A percentile compares a stretch with the other conserved stretches of the same genome.
Evolutionary conservation across 1,139 yeast species (phyloP).

Genomic region (Blastobotrys capitulatus): DNA sequence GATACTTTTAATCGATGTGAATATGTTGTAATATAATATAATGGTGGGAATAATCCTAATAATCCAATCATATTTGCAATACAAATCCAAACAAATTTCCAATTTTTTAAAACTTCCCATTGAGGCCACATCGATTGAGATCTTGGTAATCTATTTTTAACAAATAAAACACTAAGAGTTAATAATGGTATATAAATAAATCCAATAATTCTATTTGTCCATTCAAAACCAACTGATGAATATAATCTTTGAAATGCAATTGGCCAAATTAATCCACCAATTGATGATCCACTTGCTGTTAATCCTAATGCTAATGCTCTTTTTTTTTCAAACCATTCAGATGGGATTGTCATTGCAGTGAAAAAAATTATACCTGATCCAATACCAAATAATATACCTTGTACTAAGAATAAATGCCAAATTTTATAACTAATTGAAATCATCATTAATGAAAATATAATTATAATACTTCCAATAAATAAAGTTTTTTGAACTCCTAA

Average conservation of each 20-base stretch:
- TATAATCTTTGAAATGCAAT: slow-evolving; percentile 37
- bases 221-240: slow-evolving; percentile 41
- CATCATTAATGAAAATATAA: slow-evolving; percentile 45
- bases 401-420: slow-evolving; percentile 51
- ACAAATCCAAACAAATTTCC: slow-evolving; percentile 16
- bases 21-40: slow-evolving; percentile 40
- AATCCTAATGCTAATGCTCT: slow-evolving; percentile 56
- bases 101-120: slow-evolving; percentile 20
- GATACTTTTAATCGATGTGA: slow-evolving; percentile 31
- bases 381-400: slow-evolving; percentile 49
- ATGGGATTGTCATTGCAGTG: slow-evolving; percentile 25
- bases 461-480: slow-evolving; percentile 42
- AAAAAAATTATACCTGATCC: slow-evolving; percentile 36
- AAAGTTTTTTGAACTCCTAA: slow-evolving; percentile 27
- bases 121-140: slow-evolving; percentile 15
- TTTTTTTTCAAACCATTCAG: slow-evolving; percentile 49
- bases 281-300: slow-evolving; percentile 55
- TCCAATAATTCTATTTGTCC: slow-evolving; percentile 48
- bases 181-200: slow-evolving; percentile 40
- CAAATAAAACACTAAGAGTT: slow-evolving; percentile 32
- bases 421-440: slow-evolving; percentile 46
- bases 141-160: slow-evolving; percentile 28
- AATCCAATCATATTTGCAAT: slow-evolving; percentile 28
- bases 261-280: slow-evolving; percentile 57
- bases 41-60: slow-evolving; percentile 36